Evolutionary conservation across 805 yeast genomes (phyloP), one percentile per base, ranked within the genome.

Genomic region (Nakazawaea populi): DNA sequence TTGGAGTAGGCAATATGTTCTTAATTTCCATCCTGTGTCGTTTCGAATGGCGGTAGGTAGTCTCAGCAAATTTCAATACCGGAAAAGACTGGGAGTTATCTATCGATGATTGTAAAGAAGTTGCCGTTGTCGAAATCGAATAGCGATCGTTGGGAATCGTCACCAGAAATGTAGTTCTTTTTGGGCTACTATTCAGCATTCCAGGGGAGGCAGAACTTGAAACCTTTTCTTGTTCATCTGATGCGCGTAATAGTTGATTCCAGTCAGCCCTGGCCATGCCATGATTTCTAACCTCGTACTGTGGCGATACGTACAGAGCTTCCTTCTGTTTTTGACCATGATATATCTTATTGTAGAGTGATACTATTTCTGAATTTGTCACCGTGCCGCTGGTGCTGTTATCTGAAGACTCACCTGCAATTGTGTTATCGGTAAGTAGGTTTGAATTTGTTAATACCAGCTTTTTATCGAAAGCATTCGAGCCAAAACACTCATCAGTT

Each of bases 1-100:
- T 30, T 18, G 18, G 11, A 30, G n/a, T 43, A 45, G 61, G 28
- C 42, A 49, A 38, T 42, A 48, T 12, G 35, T 29, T 35, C 28
- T 44, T 44, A 6, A 45, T 31, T 7, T 11, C 7, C 14, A 1
- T 29, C 9, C 12, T 29, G 41, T 36, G 12, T 48, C 14, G 8
- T 32, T 29, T 37, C 8, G 40, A 37, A 10, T n/a, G 11, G 14
- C 40, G 11, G 14, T 37, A 37, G 10, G 40, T 4, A 12, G 14
- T 37, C 40, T 37, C 40, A 12, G 40, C 40, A n/a, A 37, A 37
- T 10, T 11, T 37, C 14, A 37, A 37, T 37, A 6, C n/a, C 11
- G 40, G 40, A 6, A 37, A n/a, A 12, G 40, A 7, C 24, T 18
- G 2, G 2, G 24, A 18, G 3, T 18, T 18, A 18, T 18, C 24